Conservation (phyloP, 345 rosid genomes). For the Populus davidiana region DNA sequence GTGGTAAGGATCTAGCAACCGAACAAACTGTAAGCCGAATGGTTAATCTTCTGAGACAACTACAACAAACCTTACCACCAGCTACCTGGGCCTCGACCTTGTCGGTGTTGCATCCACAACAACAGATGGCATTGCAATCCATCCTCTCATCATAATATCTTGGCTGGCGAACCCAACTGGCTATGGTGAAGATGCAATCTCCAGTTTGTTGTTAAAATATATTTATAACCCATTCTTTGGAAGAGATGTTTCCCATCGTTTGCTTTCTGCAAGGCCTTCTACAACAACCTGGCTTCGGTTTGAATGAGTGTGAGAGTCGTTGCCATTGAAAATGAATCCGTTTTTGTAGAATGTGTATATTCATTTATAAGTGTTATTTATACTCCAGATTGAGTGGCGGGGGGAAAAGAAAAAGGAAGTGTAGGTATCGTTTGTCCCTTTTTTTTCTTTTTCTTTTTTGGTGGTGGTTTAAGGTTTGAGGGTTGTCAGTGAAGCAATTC, state of each 20-base stretch:
- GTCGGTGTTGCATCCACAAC: conserved; percentile 93
- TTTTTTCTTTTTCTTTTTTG: neutral
- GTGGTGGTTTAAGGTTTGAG: conserved; percentile 24
- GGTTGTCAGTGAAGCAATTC: conserved; percentile 37
- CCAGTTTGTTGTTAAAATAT: conserved; percentile 29
- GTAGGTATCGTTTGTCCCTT: conserved; percentile 16
- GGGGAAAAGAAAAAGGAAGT: conserved; percentile 11
- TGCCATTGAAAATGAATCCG: conserved; percentile 27
- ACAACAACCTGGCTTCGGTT: conserved; percentile 27
- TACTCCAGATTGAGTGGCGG: conserved; percentile 17
- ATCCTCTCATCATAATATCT: conserved; percentile 64
- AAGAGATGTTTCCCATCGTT: conserved; percentile 29
- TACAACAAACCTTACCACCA: conserved; percentile 90
- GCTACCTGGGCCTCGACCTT: conserved; percentile 84
- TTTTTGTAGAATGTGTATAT: conserved; percentile 51
- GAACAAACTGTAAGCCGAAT: conserved; percentile 79
- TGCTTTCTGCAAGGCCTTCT: conserved; percentile 36
- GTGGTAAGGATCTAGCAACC: conserved; percentile 90
- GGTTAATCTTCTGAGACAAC: conserved; percentile 81
- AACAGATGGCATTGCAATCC: conserved; percentile 85
- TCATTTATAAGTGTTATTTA: conserved; percentile 19
- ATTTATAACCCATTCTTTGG: conserved; percentile 39
- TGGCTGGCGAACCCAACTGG: conserved; percentile 7
- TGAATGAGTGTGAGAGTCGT: conserved; percentile 31
- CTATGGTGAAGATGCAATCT: conserved; percentile 19